Evolutionary conservation across 2,329 filamentous ascomycete species (phyloP).

Genomic region (Colletotrichum brevisporum): DNA sequence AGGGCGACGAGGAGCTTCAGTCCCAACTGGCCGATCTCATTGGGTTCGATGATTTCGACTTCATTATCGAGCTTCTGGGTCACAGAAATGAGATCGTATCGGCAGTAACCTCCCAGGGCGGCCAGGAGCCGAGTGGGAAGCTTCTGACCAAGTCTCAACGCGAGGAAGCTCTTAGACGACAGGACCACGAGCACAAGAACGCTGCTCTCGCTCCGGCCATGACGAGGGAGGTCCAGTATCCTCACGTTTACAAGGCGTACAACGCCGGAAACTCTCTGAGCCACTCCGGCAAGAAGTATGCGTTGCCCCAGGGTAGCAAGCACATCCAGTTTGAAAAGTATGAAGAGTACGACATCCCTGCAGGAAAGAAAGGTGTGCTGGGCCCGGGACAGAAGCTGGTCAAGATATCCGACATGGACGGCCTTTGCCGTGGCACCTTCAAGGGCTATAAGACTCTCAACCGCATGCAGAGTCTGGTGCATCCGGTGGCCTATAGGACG

Average conservation of each 20-base stretch:
- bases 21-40: slow-evolving; percentile 90
- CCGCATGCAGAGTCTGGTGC: slow-evolving; percentile 97
- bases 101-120: slow-evolving; percentile 52
- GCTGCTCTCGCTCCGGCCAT: slow-evolving; percentile 79
- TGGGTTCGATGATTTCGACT: slow-evolving; percentile 93
- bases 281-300: slow-evolving; percentile 84
- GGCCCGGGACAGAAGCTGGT: slow-evolving; percentile 82
- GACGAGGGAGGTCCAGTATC: slow-evolving; percentile 83
- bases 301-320: slow-evolving; percentile 81
- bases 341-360: slow-evolving; percentile 90
- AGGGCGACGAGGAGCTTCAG: slow-evolving; percentile 88
- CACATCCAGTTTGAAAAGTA: slow-evolving; percentile 82
- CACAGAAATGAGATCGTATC: slow-evolving; percentile 79
- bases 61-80: slow-evolving; percentile 90
- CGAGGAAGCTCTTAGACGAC: slow-evolving; percentile 80
- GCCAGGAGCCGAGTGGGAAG: slow-evolving; percentile 57
- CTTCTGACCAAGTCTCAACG: slow-evolving; percentile 84
- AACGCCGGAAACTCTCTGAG: slow-evolving; percentile 89
- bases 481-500: slow-evolving; percentile 94
- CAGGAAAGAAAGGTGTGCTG: slow-evolving; percentile 81
- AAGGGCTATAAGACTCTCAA: slow-evolving; percentile 94
- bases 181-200: slow-evolving; percentile 88
- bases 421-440: slow-evolving; percentile 91
- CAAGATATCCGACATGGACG: slow-evolving; percentile 86
- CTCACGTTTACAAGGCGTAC: slow-evolving; percentile 91